Evolutionary conservation across 768 basidiomycete species (phyloP).

Genomic region (Mycena floridula): DNA sequence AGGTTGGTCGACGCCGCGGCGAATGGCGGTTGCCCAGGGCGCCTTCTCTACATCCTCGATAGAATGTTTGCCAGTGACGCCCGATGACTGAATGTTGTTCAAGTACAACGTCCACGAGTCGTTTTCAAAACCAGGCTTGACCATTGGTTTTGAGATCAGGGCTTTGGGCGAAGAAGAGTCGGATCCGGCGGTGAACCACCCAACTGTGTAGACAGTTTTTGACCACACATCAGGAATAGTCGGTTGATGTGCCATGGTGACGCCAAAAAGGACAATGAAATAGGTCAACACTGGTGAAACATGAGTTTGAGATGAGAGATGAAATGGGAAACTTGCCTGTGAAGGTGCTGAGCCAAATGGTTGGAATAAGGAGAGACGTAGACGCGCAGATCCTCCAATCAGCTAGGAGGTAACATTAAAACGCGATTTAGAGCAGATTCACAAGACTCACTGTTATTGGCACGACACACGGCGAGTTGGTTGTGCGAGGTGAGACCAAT

Average conservation of each 20-base stretch:
- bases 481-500: slow-evolving; percentile 2
- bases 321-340: slow-evolving; percentile 30
- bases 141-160: slow-evolving; percentile 1
- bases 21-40: slow-evolving; percentile 45
- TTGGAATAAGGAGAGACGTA: slow-evolving; percentile 37
- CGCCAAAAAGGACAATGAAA: slow-evolving; percentile 45
- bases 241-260: slow-evolving; percentile 37
- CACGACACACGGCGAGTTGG: background rate
- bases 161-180: slow-evolving; percentile 2
- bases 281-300: slow-evolving; percentile 39
- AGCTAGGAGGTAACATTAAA: slow-evolving; percentile 14
- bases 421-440: background rate
- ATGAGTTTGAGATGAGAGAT: background rate
- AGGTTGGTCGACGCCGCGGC: slow-evolving; percentile 54
- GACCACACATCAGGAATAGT: slow-evolving; percentile 46
- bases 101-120: slow-evolving; percentile 17
- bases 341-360: slow-evolving; percentile 42
- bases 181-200: slow-evolving; percentile 44
- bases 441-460: slow-evolving; percentile 2
- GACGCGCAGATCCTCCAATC: slow-evolving; percentile 43
- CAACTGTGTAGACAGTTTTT: slow-evolving; percentile 41
- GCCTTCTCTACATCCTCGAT: slow-evolving; percentile 28
- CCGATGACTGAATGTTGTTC: slow-evolving; percentile 5
- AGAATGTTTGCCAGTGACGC: slow-evolving; percentile 7
- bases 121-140: slow-evolving; percentile 16